Evolutionary conservation across 169 alveolate species (phyloP).

Genomic region (Miamiensis avidus): DNA sequence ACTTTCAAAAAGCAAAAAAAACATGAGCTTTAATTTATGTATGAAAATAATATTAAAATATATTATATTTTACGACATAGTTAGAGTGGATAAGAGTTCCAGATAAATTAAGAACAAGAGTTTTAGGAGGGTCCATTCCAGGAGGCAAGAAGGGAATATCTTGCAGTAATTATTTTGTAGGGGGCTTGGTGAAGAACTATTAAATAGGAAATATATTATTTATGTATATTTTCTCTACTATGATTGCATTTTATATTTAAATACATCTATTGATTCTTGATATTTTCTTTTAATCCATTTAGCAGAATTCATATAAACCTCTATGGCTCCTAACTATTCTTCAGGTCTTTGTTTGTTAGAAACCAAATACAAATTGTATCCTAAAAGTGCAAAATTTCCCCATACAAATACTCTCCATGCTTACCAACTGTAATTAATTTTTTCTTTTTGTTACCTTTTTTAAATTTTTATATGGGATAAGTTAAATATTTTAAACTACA

Average conservation of each 20-base stretch:
- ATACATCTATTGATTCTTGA: conserved; percentile 31
- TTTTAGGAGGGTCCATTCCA: conserved; percentile 68
- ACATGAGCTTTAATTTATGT: not conserved
- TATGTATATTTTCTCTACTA: not conserved
- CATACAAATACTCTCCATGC: conserved; percentile 51
- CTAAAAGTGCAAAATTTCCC: conserved; percentile 47
- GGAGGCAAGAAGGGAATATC: conserved; percentile 68
- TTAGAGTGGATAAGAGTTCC: conserved; percentile 67
- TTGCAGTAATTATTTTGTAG: conserved; percentile 68
- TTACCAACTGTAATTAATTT: conserved; percentile 28
- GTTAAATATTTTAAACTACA: not conserved
- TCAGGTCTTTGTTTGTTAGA: conserved; percentile 54
- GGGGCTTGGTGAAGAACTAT: conserved; percentile 68
- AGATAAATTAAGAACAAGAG: conserved; percentile 65
- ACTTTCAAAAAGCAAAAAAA: no score
- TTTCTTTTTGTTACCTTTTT: conserved; percentile 41
- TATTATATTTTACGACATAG: conserved; percentile 33
- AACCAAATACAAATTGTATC: conserved; percentile 56
- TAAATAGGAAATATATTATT: conserved; percentile 8
- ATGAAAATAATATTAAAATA: not conserved
- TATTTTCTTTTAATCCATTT: conserved; percentile 26
- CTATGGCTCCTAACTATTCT: conserved; percentile 35
- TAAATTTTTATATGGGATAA: conserved; percentile 5
- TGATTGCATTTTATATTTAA: not conserved
- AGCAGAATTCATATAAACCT: conserved; percentile 4